phyloP scores from a whole-genome alignment of 768 basidiomycete genomes.

The Lentinula detonsa region DNA sequence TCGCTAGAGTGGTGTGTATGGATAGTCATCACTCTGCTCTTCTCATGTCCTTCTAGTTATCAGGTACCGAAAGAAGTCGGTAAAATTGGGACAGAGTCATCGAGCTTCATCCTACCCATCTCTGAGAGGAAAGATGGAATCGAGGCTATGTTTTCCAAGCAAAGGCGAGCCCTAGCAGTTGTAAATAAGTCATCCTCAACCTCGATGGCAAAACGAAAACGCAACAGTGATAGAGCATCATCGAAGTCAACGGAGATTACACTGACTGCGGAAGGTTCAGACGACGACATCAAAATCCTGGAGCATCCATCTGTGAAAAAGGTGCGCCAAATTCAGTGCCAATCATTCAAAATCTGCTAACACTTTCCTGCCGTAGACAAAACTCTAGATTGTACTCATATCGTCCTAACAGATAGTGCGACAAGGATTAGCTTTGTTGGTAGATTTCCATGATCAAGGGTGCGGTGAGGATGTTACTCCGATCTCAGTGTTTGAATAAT shows the following conservation, averaged over 20 bases:
- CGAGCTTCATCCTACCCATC: slow-evolving; percentile 78
- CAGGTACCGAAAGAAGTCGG: slow-evolving; percentile 88
- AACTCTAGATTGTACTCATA: not conserved
- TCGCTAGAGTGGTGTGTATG: slow-evolving; percentile 63
- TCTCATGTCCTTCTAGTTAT: slow-evolving; percentile 45
- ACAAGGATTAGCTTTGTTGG: too few species aligned
- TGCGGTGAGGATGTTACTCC: not conserved
- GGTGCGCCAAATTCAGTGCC: not conserved
- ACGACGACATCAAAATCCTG: slow-evolving; percentile 5
- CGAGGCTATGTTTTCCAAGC: slow-evolving; percentile 73
- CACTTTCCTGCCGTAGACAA: not conserved
- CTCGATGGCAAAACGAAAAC: slow-evolving; percentile 5
- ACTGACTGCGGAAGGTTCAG: not conserved
- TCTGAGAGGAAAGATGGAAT: slow-evolving; percentile 81
- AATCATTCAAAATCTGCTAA: not conserved
- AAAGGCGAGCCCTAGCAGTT: slow-evolving; percentile 22
- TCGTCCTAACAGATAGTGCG: too few species aligned
- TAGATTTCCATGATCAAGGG: too few species aligned
- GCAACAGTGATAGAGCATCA: slow-evolving; percentile 20
- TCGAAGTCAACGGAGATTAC: slow-evolving; percentile 5
- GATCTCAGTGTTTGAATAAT: not conserved
- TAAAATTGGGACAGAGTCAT: slow-evolving; percentile 80
- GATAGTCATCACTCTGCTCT: not conserved
- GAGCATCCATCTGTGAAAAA: slow-evolving; percentile 3
- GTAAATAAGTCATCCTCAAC: not conserved